phyloP scores from a whole-genome alignment of 371 early-diverging fungal species.

The Amoeboaphelidium protococcarum region DNA sequence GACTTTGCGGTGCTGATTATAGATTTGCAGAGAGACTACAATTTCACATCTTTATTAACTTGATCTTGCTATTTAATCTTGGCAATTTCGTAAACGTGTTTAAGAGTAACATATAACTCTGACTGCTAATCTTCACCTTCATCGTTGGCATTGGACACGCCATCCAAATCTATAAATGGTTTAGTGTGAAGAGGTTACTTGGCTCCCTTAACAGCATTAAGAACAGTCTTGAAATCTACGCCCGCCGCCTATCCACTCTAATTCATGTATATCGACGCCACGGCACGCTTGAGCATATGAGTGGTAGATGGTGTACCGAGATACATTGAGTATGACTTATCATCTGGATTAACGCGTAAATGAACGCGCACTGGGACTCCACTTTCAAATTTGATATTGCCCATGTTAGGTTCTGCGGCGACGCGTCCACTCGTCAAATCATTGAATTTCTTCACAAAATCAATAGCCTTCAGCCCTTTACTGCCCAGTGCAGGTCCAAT shows the following conservation, averaged over 20 bases:
- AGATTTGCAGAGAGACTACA: conserved; percentile 40
- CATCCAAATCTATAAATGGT: no score
- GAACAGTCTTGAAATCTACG: background rate
- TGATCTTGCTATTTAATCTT: conserved; percentile 61
- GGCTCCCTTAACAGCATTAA: conserved; percentile 51
- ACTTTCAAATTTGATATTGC: conserved; percentile 19
- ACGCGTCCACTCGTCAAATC: conserved; percentile 55
- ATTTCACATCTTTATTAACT: conserved; percentile 34
- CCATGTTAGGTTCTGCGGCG: no score
- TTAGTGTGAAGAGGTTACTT: no score
- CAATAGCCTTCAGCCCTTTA: conserved; percentile 90
- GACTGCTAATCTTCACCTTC: conserved; percentile 47
- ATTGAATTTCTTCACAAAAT: conserved; percentile 94
- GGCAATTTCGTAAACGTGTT: conserved; percentile 84
- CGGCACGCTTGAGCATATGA: conserved; percentile 63
- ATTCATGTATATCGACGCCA: no score
- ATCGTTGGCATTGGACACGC: no score
- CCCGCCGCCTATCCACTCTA: no score
- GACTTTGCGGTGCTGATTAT: conserved; percentile 54
- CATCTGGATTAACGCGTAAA: conserved; percentile 66
- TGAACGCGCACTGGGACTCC: conserved; percentile 61
- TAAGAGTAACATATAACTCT: conserved; percentile 51
- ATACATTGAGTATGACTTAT: conserved; percentile 58
- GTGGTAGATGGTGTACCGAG: conserved; percentile 69
- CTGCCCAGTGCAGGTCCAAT: conserved; percentile 92